Base-by-base conservation (phyloP, 2,329 filamentous ascomycete species). In the Cadophora gregata region DNA sequence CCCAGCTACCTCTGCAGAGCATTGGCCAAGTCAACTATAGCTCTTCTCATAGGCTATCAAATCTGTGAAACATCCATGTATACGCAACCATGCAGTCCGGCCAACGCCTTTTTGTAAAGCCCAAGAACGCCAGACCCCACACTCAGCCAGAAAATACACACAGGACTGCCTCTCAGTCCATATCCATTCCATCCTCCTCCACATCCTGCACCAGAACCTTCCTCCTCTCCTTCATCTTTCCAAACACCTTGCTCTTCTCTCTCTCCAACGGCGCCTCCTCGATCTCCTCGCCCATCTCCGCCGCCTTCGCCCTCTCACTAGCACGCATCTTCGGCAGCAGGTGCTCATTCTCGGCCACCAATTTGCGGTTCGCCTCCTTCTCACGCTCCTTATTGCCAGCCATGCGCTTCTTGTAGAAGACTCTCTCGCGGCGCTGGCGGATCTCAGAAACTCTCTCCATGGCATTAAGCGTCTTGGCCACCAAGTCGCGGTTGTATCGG, bases 401-500 rank as follows among this genome's bases (percentile, higher is more conserved):
- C 92, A 98, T 93, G 78, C 96, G 90, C 78, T 91, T 90, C 87
- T 93, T 94, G 85, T 97, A 97, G 83, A 97, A 97, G 72, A 91
- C 91, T 74, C 93, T 87, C 85, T 98, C 95, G 77, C 96, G 87
- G 78, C 89, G 88, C 66, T 87, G 81, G 63, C 93, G 86, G 80
- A 98, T 95, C 84, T 97, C 94, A 75, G 87, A 84, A 75, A 98
- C 90, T 71, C 95, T 88, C 81, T 93, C 86, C 93, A 99, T 99
- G 73, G 94, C 95, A 78, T 91, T 88, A 80, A 98, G 85, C 19
- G 96, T 98, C 77, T 91, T 93, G 74, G 87, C 86, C 71, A 97
- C 89, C 71, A 97, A 88, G 74, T 97, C 93, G 80, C 96, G 90
- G 87, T 97, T 93, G 88, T 99, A 99, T 78, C 95, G 93, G 69